These are phyloP conservation scores for Ogataea kodamae DNA, from an alignment of 805 yeast species.

Conservation along the genomic window DNA sequence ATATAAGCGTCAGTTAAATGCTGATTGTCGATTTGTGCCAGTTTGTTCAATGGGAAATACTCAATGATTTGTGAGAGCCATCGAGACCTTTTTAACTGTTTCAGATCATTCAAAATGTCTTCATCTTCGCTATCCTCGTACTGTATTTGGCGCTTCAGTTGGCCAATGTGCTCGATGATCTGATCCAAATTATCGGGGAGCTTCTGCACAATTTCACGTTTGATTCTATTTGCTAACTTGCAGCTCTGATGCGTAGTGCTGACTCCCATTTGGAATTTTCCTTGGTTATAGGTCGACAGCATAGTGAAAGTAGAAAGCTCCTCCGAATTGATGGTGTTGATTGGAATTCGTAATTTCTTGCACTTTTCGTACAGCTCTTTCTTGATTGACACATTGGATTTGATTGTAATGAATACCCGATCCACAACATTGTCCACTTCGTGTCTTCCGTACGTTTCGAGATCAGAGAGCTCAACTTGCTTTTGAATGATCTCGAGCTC, in stretches of 20 bases:
- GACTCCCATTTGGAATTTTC: conserved; percentile 76
- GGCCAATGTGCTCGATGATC: conserved; percentile 67
- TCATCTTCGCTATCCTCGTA: conserved; percentile 44
- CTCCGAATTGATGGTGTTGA: conserved; percentile 74
- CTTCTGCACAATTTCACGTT: conserved; percentile 61
- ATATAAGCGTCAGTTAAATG: conserved; percentile 42
- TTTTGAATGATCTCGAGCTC: conserved; percentile 24
- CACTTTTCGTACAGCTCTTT: conserved; percentile 49
- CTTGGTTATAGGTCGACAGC: conserved; percentile 66
- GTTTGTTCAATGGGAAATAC: conserved; percentile 71
- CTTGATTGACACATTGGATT: conserved; percentile 30
- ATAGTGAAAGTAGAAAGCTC: conserved; percentile 72
- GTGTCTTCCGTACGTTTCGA: conserved; percentile 56
- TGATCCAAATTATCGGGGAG: conserved; percentile 70
- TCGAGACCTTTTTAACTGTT: conserved; percentile 59
- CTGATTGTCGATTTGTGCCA: conserved; percentile 57
- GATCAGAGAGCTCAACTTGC: conserved; percentile 39
- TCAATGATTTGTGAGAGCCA: conserved; percentile 91
- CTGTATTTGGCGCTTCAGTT: conserved; percentile 53
- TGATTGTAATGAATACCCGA: conserved; percentile 62
- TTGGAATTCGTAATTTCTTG: conserved; percentile 65
- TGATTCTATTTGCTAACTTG: conserved; percentile 74
- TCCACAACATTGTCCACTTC: conserved; percentile 69
- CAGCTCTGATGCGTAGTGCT: conserved; percentile 90
- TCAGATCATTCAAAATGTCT: conserved; percentile 39